Evolutionary conservation across 495 filamentous ascomycete species (phyloP), one percentile per base, ranked within the genome.

Genomic region (Echria macrotheca): DNA sequence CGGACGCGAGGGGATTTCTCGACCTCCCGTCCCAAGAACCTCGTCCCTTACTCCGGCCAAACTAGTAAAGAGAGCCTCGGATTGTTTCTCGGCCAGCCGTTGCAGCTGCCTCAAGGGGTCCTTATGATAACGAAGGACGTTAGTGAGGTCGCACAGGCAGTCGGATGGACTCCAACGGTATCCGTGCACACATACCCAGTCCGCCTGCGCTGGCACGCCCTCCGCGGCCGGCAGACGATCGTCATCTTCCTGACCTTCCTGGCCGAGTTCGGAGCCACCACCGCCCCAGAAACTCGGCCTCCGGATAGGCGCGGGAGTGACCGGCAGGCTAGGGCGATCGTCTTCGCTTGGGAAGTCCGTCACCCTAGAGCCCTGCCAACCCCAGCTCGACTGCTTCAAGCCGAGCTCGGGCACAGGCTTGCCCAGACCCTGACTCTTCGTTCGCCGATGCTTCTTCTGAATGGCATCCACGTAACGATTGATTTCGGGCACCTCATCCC

Each of bases 261-360:
- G 78, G 69, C 72, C 80, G 51, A 77, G 74, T 28, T 60, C 70
- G 36, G 72, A 67, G 38, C 39, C 55, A 52, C 50, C 51, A 53
- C 58, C 53, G 44, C 54, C 63, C 69, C 64, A 69, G 47, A 63
- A 66, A 21, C 50, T 65, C 37, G 54, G 52, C 45, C 65, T 60
- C 23, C 80, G 72, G 49, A 87, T 77, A 3, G 89, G 87, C 1
- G 87, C 87, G 2, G 90, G 90, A 10, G 90, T 96, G 21, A 95
- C 89, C 14, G 90, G 89, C n/a, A 95, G 75, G 57, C 86, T 90
- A 33, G 90, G 90, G 14, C 90, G 78, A 64, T 96, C 90, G 50
- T 78, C 65, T 63, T 84, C 87, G 54, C 78, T 85, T 2, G 90
- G 90, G 69, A 95, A 95, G 68, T 95, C 87, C 21, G 88, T 95